Percentiles rank a stretch among this genome's conserved stretches.
phyloP scores from a whole-genome alignment of 192 early-diverging fungal genomes.

The Umbelopsis vinacea region DNA sequence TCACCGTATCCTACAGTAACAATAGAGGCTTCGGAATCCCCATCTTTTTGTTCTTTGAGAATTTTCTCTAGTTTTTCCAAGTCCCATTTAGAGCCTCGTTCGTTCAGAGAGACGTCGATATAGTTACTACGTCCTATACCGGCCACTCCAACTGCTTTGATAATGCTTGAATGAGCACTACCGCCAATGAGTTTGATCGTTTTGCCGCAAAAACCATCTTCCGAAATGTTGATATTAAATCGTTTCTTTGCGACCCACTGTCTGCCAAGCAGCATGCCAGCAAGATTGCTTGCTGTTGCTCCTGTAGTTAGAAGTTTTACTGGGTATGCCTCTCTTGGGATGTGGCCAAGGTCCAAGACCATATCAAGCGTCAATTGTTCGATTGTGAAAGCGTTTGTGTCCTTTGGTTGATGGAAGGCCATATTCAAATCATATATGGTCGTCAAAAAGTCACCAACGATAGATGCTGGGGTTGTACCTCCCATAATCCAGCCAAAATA shows the following conservation, averaged over 20 bases:
- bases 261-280: constrained; percentile 49
- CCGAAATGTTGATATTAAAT: constrained; percentile 40
- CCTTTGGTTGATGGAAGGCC: constrained; percentile 37
- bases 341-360: constrained; percentile 49
- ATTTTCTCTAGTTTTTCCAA: constrained; percentile 28
- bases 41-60: background rate
- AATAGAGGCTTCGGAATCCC: constrained; percentile 38
- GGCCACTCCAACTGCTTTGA: constrained; percentile 55
- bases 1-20: constrained; percentile 56
- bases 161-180: constrained; percentile 48
- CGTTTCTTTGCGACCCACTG: constrained; percentile 44
- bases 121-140: constrained; percentile 57
- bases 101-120: constrained; percentile 38
- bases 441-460: constrained; percentile 47
- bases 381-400: constrained; percentile 48
- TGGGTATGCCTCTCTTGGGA: constrained; percentile 41
- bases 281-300: constrained; percentile 59
- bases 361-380: constrained; percentile 47
- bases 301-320: constrained; percentile 58
- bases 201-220: constrained; percentile 53
- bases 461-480: constrained; percentile 53
- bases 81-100: constrained; percentile 15
- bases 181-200: constrained; percentile 36
- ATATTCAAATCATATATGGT: constrained; percentile 44
- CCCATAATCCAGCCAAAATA: constrained; percentile 68